phyloP scores from a whole-genome alignment of 2,329 filamentous ascomycete species.

The Paecilomyces dactylethromorphus region DNA sequence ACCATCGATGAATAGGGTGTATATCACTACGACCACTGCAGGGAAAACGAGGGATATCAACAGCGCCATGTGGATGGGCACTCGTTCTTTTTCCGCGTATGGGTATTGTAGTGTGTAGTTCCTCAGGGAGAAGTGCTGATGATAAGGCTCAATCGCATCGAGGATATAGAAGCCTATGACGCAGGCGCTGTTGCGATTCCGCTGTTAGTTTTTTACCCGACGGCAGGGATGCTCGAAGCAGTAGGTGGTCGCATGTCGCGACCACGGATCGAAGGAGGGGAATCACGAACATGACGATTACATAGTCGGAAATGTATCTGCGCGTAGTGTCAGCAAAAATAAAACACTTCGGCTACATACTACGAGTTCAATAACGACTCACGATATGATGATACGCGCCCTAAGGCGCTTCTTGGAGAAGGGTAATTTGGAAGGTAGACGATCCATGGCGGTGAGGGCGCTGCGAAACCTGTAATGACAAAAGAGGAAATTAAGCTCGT shows the following conservation, averaged over 20 bases:
- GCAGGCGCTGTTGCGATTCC: conserved; percentile 37
- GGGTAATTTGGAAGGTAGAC: conserved; percentile 38
- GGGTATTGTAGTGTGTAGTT: conserved; percentile 55
- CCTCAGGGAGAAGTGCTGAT: conserved; percentile 51
- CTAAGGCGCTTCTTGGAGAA: conserved; percentile 49
- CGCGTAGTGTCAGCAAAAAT: background rate
- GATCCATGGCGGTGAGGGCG: conserved; percentile 14
- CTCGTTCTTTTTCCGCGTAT: conserved; percentile 49
- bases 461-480: background rate
- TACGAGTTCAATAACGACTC: conserved; percentile 18
- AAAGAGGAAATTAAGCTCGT: background rate
- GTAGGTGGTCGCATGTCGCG: background rate
- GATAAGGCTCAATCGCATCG: conserved; percentile 48
- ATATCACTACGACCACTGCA: conserved; percentile 46
- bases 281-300: conserved; percentile 48
- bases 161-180: conserved; percentile 47
- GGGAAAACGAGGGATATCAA: conserved; percentile 46
- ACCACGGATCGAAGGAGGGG: background rate
- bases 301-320: conserved; percentile 54
- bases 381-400: conserved; percentile 49
- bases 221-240: background rate
- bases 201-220: conserved; percentile 5
- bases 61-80: conserved; percentile 45
- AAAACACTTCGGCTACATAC: background rate
- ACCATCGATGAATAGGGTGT: conserved; percentile 53